phyloP scores from a whole-genome alignment of 768 basidiomycete genomes.

The Tephrocybe sp. region DNA sequence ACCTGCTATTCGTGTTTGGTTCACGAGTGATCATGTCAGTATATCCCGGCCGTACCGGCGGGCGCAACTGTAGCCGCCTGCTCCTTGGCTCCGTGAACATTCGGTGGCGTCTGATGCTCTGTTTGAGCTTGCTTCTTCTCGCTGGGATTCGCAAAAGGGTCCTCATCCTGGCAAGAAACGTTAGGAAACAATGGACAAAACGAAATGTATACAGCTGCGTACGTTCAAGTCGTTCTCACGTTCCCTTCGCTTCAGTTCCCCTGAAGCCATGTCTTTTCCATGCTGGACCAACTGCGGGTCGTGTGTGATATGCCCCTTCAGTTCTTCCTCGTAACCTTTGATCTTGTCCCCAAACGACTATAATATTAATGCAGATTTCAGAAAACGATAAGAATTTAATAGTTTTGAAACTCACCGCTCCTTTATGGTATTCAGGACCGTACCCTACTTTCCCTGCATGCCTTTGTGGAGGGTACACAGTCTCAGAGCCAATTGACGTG shows the following conservation, averaged over 20 bases:
- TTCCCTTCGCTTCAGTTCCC: slow-evolving; percentile 31
- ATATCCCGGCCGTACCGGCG: slow-evolving; percentile 22
- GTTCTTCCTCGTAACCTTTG: slow-evolving; percentile 31
- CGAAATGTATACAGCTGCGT: neutral
- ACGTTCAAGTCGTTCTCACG: slow-evolving; percentile 24
- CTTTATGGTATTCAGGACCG: slow-evolving; percentile 38
- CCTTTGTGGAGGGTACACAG: slow-evolving; percentile 37
- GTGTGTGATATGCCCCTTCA: slow-evolving; percentile 32
- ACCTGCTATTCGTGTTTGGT: too few species aligned
- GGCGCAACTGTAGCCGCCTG: slow-evolving; percentile 30
- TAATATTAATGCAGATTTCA: neutral
- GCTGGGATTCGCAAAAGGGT: slow-evolving; percentile 20
- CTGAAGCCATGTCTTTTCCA: slow-evolving; percentile 31
- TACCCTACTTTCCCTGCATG: slow-evolving; percentile 46
- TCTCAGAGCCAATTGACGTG: slow-evolving; percentile 1
- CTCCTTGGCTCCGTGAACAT: slow-evolving; percentile 19
- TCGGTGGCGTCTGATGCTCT: too few species aligned
- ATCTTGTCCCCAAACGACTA: slow-evolving; percentile 33
- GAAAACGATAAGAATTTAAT: neutral
- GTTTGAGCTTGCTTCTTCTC: slow-evolving; percentile 14
- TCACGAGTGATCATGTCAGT: too few species aligned
- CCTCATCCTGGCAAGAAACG: too few species aligned
- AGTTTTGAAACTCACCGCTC: slow-evolving; percentile 27
- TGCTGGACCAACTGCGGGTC: slow-evolving; percentile 25
- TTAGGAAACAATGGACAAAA: too few species aligned